Base-by-base conservation (phyloP, 1,139 yeast genomes). In the Protomyces inouyei region DNA sequence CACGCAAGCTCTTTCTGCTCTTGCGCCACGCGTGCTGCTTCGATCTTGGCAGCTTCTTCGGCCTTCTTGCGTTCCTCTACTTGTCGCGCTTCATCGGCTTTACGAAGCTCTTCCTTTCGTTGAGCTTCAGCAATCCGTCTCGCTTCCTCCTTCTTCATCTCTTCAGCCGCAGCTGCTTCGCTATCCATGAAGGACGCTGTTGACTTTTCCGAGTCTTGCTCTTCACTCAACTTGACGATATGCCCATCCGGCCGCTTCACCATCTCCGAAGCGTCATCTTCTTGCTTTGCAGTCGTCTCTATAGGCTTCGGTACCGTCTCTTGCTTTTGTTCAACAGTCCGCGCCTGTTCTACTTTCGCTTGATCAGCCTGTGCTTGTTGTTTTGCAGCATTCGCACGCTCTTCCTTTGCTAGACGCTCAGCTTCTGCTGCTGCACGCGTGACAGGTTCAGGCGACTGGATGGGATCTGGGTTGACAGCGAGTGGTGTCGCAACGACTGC, bases 131-230 rank as follows among this genome's bases (percentile, higher is more conserved):
- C 48, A 32, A 25, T 51, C 14, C 55, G 23, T 8, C 38, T 36
- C 18, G 48, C 55, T 32, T 48, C 61, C 40, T 32, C 61, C 55
- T 38, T 36, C 55, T 48, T 51, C 61, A 36, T 51, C 40, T 56
- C 45, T 38, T 56, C 52, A 9, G 16, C 54, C 12, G 60, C 51
- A n/a, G 14, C 18, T 28, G 12, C 21, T 3, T 18, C 37, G 23
- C 14, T n/a, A 28, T 51, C 54, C 12, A 10, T 14, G 12, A 16
- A 9, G 36, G 54, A 25, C 9, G 40, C 54, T 18, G 14, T 51
- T 6, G 28, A 38, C n/a, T 52, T 37, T 16, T 14, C 25, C 4
- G 14, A 8, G 40, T 28, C n/a, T 14, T 28, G 14, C 16, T 52
- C 40, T 36, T 52, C 55, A 40, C 40, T 37, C 14, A 35, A 23